These are phyloP conservation scores for Phanerochaete carnosa DNA, from an alignment of 768 basidiomycete species.

Conservation along the genomic window DNA sequence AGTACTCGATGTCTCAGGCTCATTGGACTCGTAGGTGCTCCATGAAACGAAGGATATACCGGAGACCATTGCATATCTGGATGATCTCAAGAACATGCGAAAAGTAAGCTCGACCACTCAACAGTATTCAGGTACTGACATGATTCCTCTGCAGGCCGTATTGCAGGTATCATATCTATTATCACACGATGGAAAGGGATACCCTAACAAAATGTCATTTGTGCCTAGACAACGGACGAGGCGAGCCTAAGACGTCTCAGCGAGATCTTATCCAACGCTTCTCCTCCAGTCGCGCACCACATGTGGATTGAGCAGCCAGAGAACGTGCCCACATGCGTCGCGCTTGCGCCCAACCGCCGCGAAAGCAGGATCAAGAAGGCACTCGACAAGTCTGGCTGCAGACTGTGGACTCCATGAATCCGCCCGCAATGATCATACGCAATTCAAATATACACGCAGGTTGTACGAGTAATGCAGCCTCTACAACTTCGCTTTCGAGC, in stretches of 20 bases:
- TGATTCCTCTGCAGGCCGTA: slow-evolving; percentile 27
- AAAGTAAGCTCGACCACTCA: slow-evolving; percentile 28
- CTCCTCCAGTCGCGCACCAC: slow-evolving; percentile 33
- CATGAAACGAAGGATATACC: slow-evolving; percentile 35
- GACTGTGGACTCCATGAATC: slow-evolving; percentile 29
- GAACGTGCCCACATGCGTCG: slow-evolving; percentile 38
- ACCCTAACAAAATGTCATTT: neutral
- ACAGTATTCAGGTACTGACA: neutral
- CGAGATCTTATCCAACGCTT: slow-evolving; percentile 21
- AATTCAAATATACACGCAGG: no score
- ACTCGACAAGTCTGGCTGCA: slow-evolving; percentile 36
- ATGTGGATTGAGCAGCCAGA: slow-evolving; percentile 45
- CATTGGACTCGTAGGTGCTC: slow-evolving; percentile 28
- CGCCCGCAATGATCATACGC: neutral
- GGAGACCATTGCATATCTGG: slow-evolving; percentile 37
- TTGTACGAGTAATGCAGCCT: no score
- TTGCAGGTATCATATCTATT: slow-evolving; percentile 35
- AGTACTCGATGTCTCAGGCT: neutral
- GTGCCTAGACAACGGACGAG: slow-evolving; percentile 29
- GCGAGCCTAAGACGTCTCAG: slow-evolving; percentile 31
- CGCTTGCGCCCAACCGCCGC: slow-evolving; percentile 39
- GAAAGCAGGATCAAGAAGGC: slow-evolving; percentile 37
- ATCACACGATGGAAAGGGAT: no score
- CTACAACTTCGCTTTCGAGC: slow-evolving; percentile 9
- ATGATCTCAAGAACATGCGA: slow-evolving; percentile 37